Evolutionary conservation across 2,329 filamentous ascomycete genomes (phyloP), one percentile per base, ranked within the genome.

Genomic region (Fusarium robinianum): DNA sequence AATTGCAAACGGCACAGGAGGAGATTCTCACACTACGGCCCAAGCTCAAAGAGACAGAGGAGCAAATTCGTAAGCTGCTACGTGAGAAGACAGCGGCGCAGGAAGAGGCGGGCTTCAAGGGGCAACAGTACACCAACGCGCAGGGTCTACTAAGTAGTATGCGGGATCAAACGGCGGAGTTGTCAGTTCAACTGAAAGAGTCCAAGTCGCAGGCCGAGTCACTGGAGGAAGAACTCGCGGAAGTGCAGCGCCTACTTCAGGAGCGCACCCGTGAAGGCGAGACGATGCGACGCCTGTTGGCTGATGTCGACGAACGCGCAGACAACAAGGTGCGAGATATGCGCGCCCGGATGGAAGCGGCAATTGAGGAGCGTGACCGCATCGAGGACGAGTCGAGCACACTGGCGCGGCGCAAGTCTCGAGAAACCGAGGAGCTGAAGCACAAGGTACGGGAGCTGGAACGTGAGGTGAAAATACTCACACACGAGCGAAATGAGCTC

Each of bases 231-330:
- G 94, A 99, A 67, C 77, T 97, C 1, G 82, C 83, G 1, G 94
- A 99, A 67, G 86, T 90, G 3, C 90, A 95, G 64, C 82, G 89
- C 45, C 79, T 96, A 49, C 78, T 99, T 3, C 83, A 81, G 38
- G 94, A 99, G 68, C 84, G 94, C 17, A 92, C 89, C 4, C 83
- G 94, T 29, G 94, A 99, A 69, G 88, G 84, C 17, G 92, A 97
- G 72, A 96, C 90, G 1, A 97, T 99, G 91, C 83, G 94, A 22
- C 79, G 90, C 34, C 77, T 97, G 47, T 74, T 99, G 9, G 85
- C 85, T 11, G 92, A 97, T 55, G 88, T 91, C 7, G 90, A 97
- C 65, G 82, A 87, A 47, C 80, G 88, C 8, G 84, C 91, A 2
- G 91, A 97, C 55, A 75, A 76, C 48, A 88, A 90, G 62, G 81